These are phyloP conservation scores for Cyclospora cayetanensis DNA, from an alignment of 169 alveolate species.

Conservation along the genomic window DNA sequence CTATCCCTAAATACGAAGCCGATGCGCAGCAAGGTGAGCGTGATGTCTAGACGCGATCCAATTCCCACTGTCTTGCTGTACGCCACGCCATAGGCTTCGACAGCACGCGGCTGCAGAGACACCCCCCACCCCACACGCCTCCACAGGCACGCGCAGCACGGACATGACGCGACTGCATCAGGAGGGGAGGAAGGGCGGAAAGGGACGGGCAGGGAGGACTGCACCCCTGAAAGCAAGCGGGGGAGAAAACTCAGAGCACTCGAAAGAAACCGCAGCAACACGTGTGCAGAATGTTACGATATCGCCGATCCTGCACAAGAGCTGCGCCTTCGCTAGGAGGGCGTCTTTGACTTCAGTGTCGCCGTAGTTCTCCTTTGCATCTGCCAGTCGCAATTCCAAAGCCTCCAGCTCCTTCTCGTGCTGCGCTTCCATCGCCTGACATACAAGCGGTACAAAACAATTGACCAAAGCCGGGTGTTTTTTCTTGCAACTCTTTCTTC, in stretches of 20 bases:
- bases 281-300: conserved; percentile 63
- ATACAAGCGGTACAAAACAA: background rate
- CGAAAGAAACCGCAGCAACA: too few species aligned
- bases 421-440: conserved; percentile 29
- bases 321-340: conserved; percentile 88
- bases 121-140: background rate
- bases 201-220: background rate
- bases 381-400: conserved; percentile 71
- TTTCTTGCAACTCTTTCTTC: too few species aligned
- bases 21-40: conserved; percentile 81
- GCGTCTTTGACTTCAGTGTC: conserved; percentile 93
- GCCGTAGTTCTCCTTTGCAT: conserved; percentile 91
- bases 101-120: conserved; percentile 79
- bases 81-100: conserved; percentile 82
- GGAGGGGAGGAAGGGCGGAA: background rate
- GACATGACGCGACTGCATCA: background rate
- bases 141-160: background rate
- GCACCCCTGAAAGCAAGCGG: background rate
- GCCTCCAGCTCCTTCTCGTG: conserved; percentile 55
- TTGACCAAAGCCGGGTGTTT: background rate
- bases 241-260: too few species aligned
- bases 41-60: conserved; percentile 82
- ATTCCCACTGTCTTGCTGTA: conserved; percentile 85
- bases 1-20: conserved; percentile 22
- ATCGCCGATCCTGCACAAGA: conserved; percentile 86